Evolutionary conservation across 2,329 filamentous ascomycete genomes (phyloP), one percentile per base, ranked within the genome.

Genomic region (Calonectria montana): DNA sequence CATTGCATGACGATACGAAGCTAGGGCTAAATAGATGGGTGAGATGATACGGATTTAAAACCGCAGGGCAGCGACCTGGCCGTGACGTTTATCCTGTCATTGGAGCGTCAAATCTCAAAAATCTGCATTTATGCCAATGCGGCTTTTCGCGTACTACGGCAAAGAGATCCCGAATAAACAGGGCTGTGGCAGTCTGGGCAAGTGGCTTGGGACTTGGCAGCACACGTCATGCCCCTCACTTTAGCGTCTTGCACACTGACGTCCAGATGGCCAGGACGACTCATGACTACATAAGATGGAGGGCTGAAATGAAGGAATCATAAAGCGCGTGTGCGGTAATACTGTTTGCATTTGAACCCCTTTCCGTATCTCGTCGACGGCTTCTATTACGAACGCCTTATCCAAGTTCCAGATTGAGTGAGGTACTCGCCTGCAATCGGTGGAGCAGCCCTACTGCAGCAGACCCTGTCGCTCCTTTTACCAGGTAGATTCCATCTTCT

Each of bases 121-220:
- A 57, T 48, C 48, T 13, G 61, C 67, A 65, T 53, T 53, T 48
- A 41, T 37, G 61, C 63, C 65, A 62, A 62, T 68, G 65, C 57
- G 45, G 55, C 65, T 57, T 45, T 62, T 41, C 57, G 57, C 57
- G 37, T 45, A 62, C n/a, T 41, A 65, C 65, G 65, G 69, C 72
- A 77, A 70, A 69, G 70, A 66, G 68, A 71, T 73, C 64, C 76
- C 75, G 77, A 77, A 48, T 55, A 76, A 78, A 72, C 77, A 79
- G 77, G 77, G 76, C 76, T 78, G 63, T 65, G 72, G 68, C 47
- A 66, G 76, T 72, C 77, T 79, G 76, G 77, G 77, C 77, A 66
- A 72, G 77, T 79, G 78, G 78, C 78, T 79, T 79, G 75, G 78
- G 71, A 75, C 78, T 79, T 79, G 78, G 78, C 78, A 66, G 75